These are phyloP conservation scores for Stemphylium beticola DNA, from an alignment of 2,329 filamentous ascomycete genomes.

Conservation along the genomic window DNA sequence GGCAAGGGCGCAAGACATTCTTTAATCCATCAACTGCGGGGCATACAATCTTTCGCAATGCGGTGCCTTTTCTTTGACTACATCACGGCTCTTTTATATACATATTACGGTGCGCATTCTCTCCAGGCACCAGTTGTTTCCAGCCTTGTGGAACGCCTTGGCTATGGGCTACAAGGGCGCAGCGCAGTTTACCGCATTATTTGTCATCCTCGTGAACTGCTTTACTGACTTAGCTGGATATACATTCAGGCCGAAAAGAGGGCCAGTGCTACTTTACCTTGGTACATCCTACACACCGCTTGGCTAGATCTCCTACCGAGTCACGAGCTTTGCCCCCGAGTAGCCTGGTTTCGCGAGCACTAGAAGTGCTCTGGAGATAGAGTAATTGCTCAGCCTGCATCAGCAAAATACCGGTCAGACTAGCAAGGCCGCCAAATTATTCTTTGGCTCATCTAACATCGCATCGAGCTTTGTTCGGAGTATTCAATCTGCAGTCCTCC, in stretches of 20 bases:
- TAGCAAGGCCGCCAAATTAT: neutral
- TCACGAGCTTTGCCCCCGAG: constrained; percentile 5
- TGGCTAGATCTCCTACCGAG: constrained; percentile 19
- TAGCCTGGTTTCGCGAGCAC: no score
- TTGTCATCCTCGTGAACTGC: neutral
- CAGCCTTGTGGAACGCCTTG: constrained; percentile 28
- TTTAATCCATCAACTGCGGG: neutral
- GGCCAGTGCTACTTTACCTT: constrained; percentile 26
- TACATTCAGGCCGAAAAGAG: constrained; percentile 30
- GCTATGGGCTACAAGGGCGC: constrained; percentile 15
- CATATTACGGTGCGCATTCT: neutral
- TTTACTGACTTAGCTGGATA: constrained; percentile 22
- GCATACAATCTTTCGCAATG: neutral
- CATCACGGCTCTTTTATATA: no score
- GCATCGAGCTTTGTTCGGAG: no score
- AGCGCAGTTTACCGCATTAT: constrained; percentile 12
- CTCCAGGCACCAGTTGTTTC: constrained; percentile 32
- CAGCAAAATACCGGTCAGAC: constrained; percentile 6
- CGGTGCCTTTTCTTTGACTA: no score
- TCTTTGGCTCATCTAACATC: neutral
- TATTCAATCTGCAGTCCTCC: constrained; percentile 2
- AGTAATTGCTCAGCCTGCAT: no score
- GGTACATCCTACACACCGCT: constrained; percentile 23
- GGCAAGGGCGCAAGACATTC: constrained; percentile 8
- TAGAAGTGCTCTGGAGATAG: no score